Base-by-base conservation (phyloP, 768 basidiomycete genomes). In the Lepiota brunneoincarnata region DNA sequence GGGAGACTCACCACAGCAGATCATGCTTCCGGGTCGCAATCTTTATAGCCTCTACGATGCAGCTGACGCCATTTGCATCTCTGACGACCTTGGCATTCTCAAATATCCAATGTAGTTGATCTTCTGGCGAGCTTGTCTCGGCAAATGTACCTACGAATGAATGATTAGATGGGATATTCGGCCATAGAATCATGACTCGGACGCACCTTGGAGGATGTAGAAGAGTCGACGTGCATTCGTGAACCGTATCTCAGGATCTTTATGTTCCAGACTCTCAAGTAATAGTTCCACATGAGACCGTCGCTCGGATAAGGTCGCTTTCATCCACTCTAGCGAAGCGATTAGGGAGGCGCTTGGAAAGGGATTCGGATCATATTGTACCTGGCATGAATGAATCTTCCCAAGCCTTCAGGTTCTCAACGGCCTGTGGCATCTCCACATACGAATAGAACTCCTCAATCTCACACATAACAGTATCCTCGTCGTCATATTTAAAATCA, bases 361-460 rank as follows among this genome's bases (percentile, higher is more conserved):
- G 14, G 35, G 42, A 28, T 20, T 20, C 6, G 34, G 51, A 5
- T 21, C 15, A 43, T 43, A 34, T 69, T 82, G 62, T 63, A 89
- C 93, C 89, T 69, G 83, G 83, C 26, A 78, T 71, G 66, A 89
- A 95, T 39, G 88, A 91, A 36, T 86, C 86, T 63, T 89, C 82
- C 89, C 93, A 97, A 41, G 91, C 88, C 64, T 85, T 87, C 58
- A 91, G 74, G 66, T 93, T 92, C 75, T 92, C 90, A 2, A 83
- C 84, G 18, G 93, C 87, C 66, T 94, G 91, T 0, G 89, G 83
- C 82, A 93, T 91, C 75, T 98, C 96, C 57, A 93, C 86, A 70
- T 97, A 99, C 18, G 93, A 92, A 70, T 96, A 98, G 72, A 98
- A 98, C 70, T 99, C 97, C 55, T 98, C 91, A 36, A 99, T 86